phyloP scores from a whole-genome alignment of 495 filamentous ascomycete genomes.

The Penicillium longicatenatum region DNA sequence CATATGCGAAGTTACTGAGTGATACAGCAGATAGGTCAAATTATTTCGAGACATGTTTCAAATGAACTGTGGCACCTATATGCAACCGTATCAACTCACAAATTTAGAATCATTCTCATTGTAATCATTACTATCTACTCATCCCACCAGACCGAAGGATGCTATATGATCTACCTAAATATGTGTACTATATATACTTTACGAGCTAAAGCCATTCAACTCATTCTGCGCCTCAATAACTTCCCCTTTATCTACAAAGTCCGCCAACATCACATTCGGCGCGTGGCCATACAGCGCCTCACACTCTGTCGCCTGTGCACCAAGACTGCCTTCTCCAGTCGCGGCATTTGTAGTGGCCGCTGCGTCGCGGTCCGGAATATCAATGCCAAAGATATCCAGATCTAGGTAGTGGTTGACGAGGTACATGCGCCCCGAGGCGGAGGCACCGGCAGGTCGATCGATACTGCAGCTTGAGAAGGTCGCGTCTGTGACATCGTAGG shows the following conservation, averaged over 20 bases:
- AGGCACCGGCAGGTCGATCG: conserved; percentile 56
- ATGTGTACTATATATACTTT: not conserved
- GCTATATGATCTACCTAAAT: not conserved
- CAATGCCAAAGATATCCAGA: conserved; percentile 45
- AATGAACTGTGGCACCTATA: not conserved
- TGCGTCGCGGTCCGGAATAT: conserved; percentile 56
- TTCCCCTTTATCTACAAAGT: conserved; percentile 68
- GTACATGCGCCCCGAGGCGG: conserved; percentile 55
- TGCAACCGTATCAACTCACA: too few relatives aligned
- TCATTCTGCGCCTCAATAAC: conserved; percentile 56
- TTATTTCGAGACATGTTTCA: too few relatives aligned
- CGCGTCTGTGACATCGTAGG: conserved; percentile 59
- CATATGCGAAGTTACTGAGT: too few relatives aligned
- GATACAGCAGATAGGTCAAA: too few relatives aligned
- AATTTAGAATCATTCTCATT: not conserved
- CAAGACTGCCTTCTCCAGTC: conserved; percentile 56
- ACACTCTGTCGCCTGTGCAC: conserved; percentile 57
- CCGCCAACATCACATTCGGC: conserved; percentile 64
- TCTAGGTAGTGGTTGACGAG: conserved; percentile 54
- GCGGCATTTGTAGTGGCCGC: conserved; percentile 59
- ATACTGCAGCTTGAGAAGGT: conserved; percentile 57
- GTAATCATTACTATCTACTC: conserved; percentile 1
- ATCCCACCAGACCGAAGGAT: not conserved
- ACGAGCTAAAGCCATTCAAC: conserved; percentile 56
- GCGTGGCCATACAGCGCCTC: conserved; percentile 51